phyloP scores from a whole-genome alignment of 495 filamentous ascomycete species.

The Penicillium lividum region DNA sequence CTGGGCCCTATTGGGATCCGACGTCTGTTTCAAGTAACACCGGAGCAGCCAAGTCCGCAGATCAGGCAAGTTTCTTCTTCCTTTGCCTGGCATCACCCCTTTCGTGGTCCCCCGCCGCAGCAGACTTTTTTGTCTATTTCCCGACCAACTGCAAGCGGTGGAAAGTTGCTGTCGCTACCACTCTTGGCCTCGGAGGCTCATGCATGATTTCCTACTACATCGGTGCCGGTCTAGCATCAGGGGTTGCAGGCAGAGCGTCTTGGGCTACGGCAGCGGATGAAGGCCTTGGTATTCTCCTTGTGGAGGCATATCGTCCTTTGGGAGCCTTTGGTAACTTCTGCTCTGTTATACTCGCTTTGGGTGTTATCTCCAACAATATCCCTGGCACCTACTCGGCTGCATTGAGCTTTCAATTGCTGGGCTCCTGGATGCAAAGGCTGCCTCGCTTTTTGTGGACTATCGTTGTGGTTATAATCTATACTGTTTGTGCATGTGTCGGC shows the following conservation, averaged over 20 bases:
- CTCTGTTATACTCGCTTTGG: slow-evolving; percentile 58
- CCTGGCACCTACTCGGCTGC: slow-evolving; percentile 60
- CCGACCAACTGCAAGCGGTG: slow-evolving; percentile 30
- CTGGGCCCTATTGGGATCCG: slow-evolving; percentile 56
- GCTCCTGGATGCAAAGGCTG: slow-evolving; percentile 40
- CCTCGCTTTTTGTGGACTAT: slow-evolving; percentile 57
- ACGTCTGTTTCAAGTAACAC: slow-evolving; percentile 30
- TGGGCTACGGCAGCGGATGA: background rate
- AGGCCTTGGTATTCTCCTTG: slow-evolving; percentile 41
- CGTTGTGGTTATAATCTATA: slow-evolving; percentile 49
- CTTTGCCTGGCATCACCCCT: slow-evolving; percentile 50
- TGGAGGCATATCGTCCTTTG: slow-evolving; percentile 54
- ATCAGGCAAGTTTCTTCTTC: slow-evolving; percentile 56
- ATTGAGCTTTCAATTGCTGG: slow-evolving; percentile 58
- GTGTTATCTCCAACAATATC: slow-evolving; percentile 61
- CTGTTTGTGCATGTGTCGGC: slow-evolving; percentile 56
- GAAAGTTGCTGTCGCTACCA: slow-evolving; percentile 9
- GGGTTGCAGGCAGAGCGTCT: background rate
- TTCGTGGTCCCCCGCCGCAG: slow-evolving; percentile 35
- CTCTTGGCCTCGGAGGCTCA: slow-evolving; percentile 1
- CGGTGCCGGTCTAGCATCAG: background rate
- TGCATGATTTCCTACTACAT: background rate
- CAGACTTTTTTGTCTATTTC: slow-evolving; percentile 47
- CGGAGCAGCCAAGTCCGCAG: slow-evolving; percentile 37
- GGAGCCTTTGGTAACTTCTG: slow-evolving; percentile 64